phyloP scores from a whole-genome alignment of 257 asterid genomes.

The Solanum habrochaites region DNA sequence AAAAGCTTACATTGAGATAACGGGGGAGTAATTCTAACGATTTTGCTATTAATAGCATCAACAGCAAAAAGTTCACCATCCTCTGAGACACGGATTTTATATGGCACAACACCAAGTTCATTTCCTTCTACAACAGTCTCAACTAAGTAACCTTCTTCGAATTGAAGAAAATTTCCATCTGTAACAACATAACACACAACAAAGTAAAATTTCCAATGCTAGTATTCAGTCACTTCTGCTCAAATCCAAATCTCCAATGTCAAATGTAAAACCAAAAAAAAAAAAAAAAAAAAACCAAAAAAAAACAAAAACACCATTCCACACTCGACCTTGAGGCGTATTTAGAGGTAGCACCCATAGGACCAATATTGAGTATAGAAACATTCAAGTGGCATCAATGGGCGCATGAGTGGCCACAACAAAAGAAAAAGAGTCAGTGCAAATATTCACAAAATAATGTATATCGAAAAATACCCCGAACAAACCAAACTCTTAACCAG shows the following conservation, averaged over 20 bases:
- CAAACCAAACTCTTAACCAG: no score
- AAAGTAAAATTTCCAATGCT: not conserved
- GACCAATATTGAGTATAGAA: no score
- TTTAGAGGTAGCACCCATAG: slow-evolving; percentile 67
- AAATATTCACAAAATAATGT: no score
- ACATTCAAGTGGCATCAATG: no score
- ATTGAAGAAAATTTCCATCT: slow-evolving; percentile 73
- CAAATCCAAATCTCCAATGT: not conserved
- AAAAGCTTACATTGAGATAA: slow-evolving; percentile 68
- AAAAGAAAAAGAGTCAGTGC: no score
- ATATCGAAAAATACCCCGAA: no score
- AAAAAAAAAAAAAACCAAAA: not conserved
- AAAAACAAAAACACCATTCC: no score
- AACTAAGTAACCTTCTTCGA: slow-evolving; percentile 88
- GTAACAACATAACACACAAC: slow-evolving; percentile 7
- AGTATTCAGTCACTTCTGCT: not conserved
- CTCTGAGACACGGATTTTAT: slow-evolving; percentile 60
- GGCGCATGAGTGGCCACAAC: no score
- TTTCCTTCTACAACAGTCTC: slow-evolving; percentile 92
- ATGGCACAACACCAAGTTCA: slow-evolving; percentile 81
- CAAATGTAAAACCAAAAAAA: not conserved
- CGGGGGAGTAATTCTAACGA: slow-evolving; percentile 81
- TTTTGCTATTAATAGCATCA: slow-evolving; percentile 79
- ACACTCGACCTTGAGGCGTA: no score
- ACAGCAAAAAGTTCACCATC: slow-evolving; percentile 97